Evolutionary conservation across 2,329 filamentous ascomycete genomes (phyloP), one percentile per base, ranked within the genome.

Genomic region (Ceratocystis albifundus): DNA sequence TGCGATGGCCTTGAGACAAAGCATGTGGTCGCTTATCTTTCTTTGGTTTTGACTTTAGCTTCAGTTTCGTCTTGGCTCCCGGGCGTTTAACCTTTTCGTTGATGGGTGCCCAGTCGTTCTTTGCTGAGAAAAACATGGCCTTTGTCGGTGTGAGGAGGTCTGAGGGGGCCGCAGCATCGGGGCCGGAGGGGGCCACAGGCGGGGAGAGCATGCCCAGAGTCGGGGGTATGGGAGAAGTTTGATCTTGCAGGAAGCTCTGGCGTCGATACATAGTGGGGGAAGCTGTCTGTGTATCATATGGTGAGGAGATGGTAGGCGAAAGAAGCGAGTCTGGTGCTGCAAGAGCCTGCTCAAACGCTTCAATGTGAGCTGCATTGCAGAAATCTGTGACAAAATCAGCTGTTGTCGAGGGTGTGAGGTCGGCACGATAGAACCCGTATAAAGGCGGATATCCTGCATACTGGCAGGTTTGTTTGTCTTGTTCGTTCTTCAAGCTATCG

Each of bases 61-160:
- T 64, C 4, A 32, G 41, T 44, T 63, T 63, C 3, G 22, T 12
- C 22, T 32, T 30, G 77, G 69, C 76, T 72, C 71, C 74, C 72
- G 75, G 73, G 72, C 75, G 79, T 64, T 69, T 70, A 15, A 92
- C 81, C 67, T 83, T 86, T 73, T 93, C 84, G 71, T 88, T 87
- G 12, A 97, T 84, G 0, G 94, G 94, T 17, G 89, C 87, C 94
- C 94, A 99, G 78, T 99, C 94, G 74, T 96, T 96, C 73, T 95
- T 85, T 50, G 94, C 93, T 2, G 90, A 89, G 71, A 97, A 90
- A 74, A 92, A 91, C 62, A 84, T 76, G 48, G 75, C 77, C 67
- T 76, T 74, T 45, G 62, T 22, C 7, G 61, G 64, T 1, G 50
- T 69, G 4, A 72, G 70, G 15, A 63, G 69, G 69, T 70, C 75